Evolutionary conservation across 257 asterid genomes (phyloP).

Genomic region (Striga asiatica): DNA sequence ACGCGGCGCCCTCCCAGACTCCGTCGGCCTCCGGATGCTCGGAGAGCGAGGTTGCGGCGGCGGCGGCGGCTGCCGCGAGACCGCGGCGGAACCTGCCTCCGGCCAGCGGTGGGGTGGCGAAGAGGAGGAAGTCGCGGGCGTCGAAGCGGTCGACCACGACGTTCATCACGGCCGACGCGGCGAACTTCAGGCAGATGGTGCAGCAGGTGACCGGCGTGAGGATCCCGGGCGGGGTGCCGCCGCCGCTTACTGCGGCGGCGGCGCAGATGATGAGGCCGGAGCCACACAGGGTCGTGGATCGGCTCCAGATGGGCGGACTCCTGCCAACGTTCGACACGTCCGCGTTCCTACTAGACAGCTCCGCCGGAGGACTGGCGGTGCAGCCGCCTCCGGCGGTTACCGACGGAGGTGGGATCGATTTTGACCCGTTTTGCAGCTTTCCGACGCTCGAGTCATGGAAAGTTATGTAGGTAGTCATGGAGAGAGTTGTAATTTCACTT

Average conservation of each 20-base stretch:
- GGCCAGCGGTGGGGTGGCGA: slow-evolving; percentile 53
- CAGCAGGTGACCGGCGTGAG: slow-evolving; percentile 85
- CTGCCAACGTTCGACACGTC: background rate
- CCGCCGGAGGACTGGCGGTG: background rate
- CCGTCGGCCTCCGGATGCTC: slow-evolving; percentile 53
- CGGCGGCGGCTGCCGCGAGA: slow-evolving; percentile 19
- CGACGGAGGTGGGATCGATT: background rate
- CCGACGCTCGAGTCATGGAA: background rate
- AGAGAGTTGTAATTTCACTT: background rate
- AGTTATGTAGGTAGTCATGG: background rate
- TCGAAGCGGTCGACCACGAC: slow-evolving; percentile 66
- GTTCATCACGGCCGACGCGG: slow-evolving; percentile 59
- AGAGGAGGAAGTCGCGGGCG: slow-evolving; percentile 71
- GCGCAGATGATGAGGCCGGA: background rate
- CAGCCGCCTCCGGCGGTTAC: background rate
- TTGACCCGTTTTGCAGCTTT: background rate
- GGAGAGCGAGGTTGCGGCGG: slow-evolving; percentile 35
- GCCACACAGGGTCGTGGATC: background rate
- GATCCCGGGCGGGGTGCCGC: background rate
- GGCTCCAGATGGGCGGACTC: background rate
- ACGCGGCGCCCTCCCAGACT: slow-evolving; percentile 23
- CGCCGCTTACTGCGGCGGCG: background rate
- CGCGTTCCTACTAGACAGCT: background rate
- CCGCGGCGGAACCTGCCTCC: slow-evolving; percentile 25
- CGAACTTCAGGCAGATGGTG: slow-evolving; percentile 85